Evolutionary conservation across 2,329 filamentous ascomycete genomes (phyloP).

Genomic region (Alternaria rosae): DNA sequence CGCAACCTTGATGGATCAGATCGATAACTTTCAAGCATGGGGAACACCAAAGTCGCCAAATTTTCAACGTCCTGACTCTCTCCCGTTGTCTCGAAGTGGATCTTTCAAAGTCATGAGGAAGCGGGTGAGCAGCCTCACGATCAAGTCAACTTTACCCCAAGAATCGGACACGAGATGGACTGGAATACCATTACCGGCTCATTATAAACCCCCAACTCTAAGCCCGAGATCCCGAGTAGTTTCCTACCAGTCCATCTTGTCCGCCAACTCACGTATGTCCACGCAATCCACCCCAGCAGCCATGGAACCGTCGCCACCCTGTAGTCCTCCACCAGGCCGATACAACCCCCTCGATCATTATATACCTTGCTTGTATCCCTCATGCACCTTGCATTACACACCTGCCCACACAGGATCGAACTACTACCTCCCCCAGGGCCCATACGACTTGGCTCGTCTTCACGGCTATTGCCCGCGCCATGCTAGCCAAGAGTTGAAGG

Average conservation of each 20-base stretch:
- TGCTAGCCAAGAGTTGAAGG: slow-evolving; percentile 36
- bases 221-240: slow-evolving; percentile 20
- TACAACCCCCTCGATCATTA: slow-evolving; percentile 43
- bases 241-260: slow-evolving; percentile 31
- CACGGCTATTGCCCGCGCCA: slow-evolving; percentile 40
- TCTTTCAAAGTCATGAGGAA: slow-evolving; percentile 9
- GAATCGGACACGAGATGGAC: slow-evolving; percentile 24
- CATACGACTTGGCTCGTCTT: slow-evolving; percentile 35
- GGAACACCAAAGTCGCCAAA: slow-evolving; percentile 13
- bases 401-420: slow-evolving; percentile 31
- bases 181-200: slow-evolving; percentile 22
- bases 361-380: slow-evolving; percentile 36
- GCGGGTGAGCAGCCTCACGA: slow-evolving; percentile 11
- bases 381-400: slow-evolving; percentile 38
- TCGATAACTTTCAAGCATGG: slow-evolving; percentile 5
- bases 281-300: slow-evolving; percentile 27
- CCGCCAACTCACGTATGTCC: slow-evolving; percentile 13
- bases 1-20: slow-evolving; percentile 11
- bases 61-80: slow-evolving; percentile 4
- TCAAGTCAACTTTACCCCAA: slow-evolving; percentile 19
- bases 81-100: slow-evolving; percentile 11
- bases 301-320: slow-evolving; percentile 4
- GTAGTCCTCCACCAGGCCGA: slow-evolving; percentile 20
- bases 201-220: slow-evolving; percentile 21
- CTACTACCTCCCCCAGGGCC: slow-evolving; percentile 38